Evolutionary conservation across 257 asterid species (phyloP).

Genomic region (Nicotiana noctiflora): DNA sequence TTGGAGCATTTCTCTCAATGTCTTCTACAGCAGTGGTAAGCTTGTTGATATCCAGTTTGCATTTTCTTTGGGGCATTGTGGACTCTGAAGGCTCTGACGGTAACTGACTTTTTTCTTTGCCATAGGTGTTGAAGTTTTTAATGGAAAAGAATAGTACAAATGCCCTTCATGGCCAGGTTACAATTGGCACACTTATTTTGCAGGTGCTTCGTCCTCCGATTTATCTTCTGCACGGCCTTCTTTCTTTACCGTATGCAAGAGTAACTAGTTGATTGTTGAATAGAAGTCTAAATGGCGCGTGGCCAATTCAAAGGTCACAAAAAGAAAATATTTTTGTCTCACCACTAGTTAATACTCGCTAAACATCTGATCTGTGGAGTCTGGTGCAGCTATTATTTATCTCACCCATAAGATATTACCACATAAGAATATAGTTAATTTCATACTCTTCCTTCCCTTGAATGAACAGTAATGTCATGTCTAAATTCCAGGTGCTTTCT

Average conservation of each 20-base stretch:
- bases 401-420: not conserved
- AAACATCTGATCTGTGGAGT: not conserved
- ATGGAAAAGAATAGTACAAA: conserved; percentile 79
- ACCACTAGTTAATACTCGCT: not conserved
- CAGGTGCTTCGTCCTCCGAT: conserved; percentile 55
- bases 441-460: not conserved
- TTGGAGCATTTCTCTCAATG: conserved; percentile 96
- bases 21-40: conserved; percentile 99
- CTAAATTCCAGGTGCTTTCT: not conserved
- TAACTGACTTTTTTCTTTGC: not conserved
- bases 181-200: conserved; percentile 87
- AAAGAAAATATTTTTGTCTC: not conserved
- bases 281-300: not conserved
- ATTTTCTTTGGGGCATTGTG: conserved; percentile 1
- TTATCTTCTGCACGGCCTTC: conserved; percentile 5
- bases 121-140: conserved; percentile 58
- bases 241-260: conserved; percentile 1
- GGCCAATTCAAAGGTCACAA: not conserved
- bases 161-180: conserved; percentile 97
- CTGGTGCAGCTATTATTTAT: not conserved
- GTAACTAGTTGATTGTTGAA: not conserved
- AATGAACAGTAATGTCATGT: not conserved
- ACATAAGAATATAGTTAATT: not conserved
- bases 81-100: not conserved
- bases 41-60: not conserved